Evolutionary conservation across 2,329 filamentous ascomycete genomes (phyloP).

Genomic region (Epicoccum nigrum): DNA sequence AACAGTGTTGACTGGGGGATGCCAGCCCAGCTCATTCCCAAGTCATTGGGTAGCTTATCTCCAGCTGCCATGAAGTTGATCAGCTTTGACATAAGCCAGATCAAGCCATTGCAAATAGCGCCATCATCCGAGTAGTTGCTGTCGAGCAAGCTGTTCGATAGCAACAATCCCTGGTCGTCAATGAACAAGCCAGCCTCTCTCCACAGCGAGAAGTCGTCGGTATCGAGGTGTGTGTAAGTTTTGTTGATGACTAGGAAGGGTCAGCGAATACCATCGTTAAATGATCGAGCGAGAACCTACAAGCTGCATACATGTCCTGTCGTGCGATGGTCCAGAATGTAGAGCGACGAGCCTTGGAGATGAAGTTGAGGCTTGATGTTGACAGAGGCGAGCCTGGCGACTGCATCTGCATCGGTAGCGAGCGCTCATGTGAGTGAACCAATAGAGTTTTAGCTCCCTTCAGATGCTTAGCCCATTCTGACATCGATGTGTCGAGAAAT

Average conservation of each 20-base stretch:
- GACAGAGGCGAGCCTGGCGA: conserved; percentile 44
- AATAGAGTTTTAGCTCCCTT: conserved; percentile 69
- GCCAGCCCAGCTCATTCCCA: conserved; percentile 50
- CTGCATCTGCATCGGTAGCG: conserved; percentile 53
- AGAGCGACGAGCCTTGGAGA: conserved; percentile 62
- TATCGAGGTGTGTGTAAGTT: conserved; percentile 65
- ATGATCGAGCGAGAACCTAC: conserved; percentile 44
- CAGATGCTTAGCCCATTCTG: conserved; percentile 68
- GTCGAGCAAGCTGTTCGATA: conserved; percentile 51
- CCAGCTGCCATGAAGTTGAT: conserved; percentile 68
- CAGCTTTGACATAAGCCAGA: conserved; percentile 70
- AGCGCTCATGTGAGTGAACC: conserved; percentile 59
- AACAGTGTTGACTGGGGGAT: conserved; percentile 58
- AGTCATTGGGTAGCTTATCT: conserved; percentile 54
- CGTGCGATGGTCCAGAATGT: conserved; percentile 72
- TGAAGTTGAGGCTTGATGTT: conserved; percentile 35
- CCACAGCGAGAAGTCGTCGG: conserved; percentile 68
- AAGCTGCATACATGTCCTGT: conserved; percentile 69
- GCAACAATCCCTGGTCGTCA: conserved; percentile 59
- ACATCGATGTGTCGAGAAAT: conserved; percentile 68
- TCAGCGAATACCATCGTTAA: conserved; percentile 10
- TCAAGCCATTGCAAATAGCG: conserved; percentile 66
- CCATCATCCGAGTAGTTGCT: conserved; percentile 57
- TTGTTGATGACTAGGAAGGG: conserved; percentile 61
- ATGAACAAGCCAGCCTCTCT: conserved; percentile 67